Evolutionary conservation across 192 early-diverging fungal genomes (phyloP), one percentile per base, ranked within the genome.

Genomic region (Dimargaris xerosporica): DNA sequence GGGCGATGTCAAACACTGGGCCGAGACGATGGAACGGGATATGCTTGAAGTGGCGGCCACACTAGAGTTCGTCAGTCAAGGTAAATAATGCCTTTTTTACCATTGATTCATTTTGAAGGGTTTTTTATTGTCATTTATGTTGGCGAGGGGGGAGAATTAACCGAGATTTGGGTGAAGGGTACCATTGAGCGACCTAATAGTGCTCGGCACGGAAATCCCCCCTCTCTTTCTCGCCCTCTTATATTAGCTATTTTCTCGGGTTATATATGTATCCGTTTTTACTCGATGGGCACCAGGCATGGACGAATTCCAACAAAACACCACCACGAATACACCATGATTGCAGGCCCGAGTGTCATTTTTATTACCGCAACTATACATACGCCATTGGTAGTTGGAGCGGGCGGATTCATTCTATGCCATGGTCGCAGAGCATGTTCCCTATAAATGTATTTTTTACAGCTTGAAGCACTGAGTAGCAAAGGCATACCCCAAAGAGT

Each of bases 1-100:
- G 16, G 92, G 92, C 23, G 87, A 92, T 66, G 85, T 91, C 21
- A 75, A 85, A 48, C 87, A 88, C 67, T 94, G 92, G 92, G 86
- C 85, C 0, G 70, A 80, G 28, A 83, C 86, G 19, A 90, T 94
- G 34, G 89, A 92, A 43, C 71, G 75, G 63, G 92, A 94, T 66
- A 86, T 92, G 84, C 72, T 74, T 53, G 82, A 85, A 44, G 80
- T 89, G 0, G 83, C 83, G 42, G 67, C 72, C 0, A 83, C 84
- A 0, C 69, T 90, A 1, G 87, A 90, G 61, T 53, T 77, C 1
- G 72, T 73, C 28, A 71, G 73, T 43, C 56, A 59, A 59, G 56
- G 56, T 51, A 51, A n/a, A 23, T 45, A 16, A 9, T 45, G 9
- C 16, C 16, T 16, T 12, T 9, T 9, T 9, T 16, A 45, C 9